Conservation (phyloP, 2,329 filamentous ascomycete genomes). For the Colletotrichum simmondsii region DNA sequence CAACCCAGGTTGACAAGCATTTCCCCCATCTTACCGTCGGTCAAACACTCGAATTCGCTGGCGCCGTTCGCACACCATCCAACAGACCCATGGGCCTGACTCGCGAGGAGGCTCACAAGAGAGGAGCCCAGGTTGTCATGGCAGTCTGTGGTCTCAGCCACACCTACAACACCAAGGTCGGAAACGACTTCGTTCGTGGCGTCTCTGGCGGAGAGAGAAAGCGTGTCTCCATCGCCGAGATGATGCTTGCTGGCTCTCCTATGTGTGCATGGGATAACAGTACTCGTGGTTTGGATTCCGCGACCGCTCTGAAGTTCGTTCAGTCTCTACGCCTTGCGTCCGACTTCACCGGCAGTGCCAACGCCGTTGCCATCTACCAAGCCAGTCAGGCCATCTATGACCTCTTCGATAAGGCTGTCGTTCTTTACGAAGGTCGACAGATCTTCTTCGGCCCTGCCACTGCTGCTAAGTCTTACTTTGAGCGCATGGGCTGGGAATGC, state of each 20-base stretch:
- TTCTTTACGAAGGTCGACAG: slow-evolving; percentile 81
- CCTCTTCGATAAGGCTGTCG: slow-evolving; percentile 78
- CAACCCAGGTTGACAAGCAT: slow-evolving; percentile 70
- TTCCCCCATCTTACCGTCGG: slow-evolving; percentile 83
- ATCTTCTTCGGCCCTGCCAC: slow-evolving; percentile 78
- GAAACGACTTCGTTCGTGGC: slow-evolving; percentile 79
- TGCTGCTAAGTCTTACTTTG: slow-evolving; percentile 73
- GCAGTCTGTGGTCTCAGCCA: slow-evolving; percentile 79
- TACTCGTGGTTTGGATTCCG: slow-evolving; percentile 78
- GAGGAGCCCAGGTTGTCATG: slow-evolving; percentile 75
- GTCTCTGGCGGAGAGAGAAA: slow-evolving; percentile 80
- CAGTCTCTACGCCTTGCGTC: slow-evolving; percentile 73
- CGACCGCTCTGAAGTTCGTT: slow-evolving; percentile 79
- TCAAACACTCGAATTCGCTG: slow-evolving; percentile 79
- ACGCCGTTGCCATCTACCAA: slow-evolving; percentile 78
- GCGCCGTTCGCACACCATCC: slow-evolving; percentile 74
- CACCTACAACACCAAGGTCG: slow-evolving; percentile 78
- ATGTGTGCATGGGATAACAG: slow-evolving; percentile 75
- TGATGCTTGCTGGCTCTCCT: slow-evolving; percentile 71
- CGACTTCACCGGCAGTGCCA: slow-evolving; percentile 71
- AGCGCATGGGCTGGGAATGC: slow-evolving; percentile 75
- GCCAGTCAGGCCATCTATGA: slow-evolving; percentile 77
- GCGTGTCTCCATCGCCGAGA: slow-evolving; percentile 85
- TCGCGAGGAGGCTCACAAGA: slow-evolving; percentile 67
- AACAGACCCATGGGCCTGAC: slow-evolving; percentile 72